Evolutionary conservation across 1,139 yeast species (phyloP), one percentile per base, ranked within the genome.

Genomic region (Taphrina sp.): DNA sequence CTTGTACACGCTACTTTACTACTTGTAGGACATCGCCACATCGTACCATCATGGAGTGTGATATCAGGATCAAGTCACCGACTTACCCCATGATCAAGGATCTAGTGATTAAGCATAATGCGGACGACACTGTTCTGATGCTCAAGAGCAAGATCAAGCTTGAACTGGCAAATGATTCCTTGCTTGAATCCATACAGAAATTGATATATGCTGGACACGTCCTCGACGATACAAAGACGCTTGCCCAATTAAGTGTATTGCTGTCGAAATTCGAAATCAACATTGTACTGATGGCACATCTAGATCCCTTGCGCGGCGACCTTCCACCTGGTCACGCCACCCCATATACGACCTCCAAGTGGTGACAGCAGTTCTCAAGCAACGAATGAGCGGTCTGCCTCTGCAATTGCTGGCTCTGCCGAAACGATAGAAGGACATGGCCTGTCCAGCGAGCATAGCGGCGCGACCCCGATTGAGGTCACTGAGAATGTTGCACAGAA

Each of bases 141-240:
- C 96, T 92, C 85, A 92, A 92, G 84, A 80, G 95, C 77, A 89
- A 90, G 86, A 90, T 92, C 77, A 96, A 89, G 81, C 97, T 16
- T 19, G 41, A 33, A 3, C 39, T 49, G 39, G 26, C 89, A 83
- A 89, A 89, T 82, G 96, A 90, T 77, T 97, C 97, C 73, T 89
- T 92, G 70, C 97, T 97, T 77, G 96, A 97, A 70, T 97, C 90
- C 77, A 96, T 89, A 78, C 97, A 92, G 82, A 87, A 97, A 81
- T 85, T 90, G 74, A 89, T 92, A 87, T 92, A 90, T 75, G 97
- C 97, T 75, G 98, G 98, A 84, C 90, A 89, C 84, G 97, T 90
- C 80, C 86, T 92, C 76, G 97, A 90, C 81, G 97, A 92, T 72
- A 96, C 96, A 72, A 89, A 97, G 83, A 92, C 97, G 67, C 82